Evolutionary conservation across 176 grass and related monocot genomes (phyloP), one percentile per base, ranked within the genome.

Genomic region (Metroxylon sagu): DNA sequence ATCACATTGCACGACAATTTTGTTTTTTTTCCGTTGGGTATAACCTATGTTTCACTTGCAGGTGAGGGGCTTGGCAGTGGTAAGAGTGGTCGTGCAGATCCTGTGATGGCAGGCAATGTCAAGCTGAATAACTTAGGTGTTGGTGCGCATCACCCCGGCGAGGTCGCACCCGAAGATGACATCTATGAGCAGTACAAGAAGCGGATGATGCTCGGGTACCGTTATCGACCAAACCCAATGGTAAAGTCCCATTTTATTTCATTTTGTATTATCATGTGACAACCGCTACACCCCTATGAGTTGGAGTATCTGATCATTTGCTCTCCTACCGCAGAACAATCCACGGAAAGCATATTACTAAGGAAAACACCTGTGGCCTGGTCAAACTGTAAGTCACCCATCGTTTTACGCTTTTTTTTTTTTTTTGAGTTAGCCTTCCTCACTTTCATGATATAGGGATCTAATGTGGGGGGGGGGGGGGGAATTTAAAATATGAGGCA

Each of bases 101-200:
- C 94, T 48, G 78, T 98, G 29, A 85, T 84, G 88, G 94, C 94
- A n/a, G 94, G 93, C 73, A 72, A 85, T 67, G 82, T 98, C 63
- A 98, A 98, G 58, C 64, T 85, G 60, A 78, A 93, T 26, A 78
- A 98, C 75, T 76, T 98, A 26, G 94, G 94, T 66, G 88, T 98
- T 62, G 93, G 93, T 62, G 93, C 93, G 29, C 72, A 80, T 10
- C 76, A 85, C 31, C 79, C 82, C 71, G 87, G 88, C 73, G 79
- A 83, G 76, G 84, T 98, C 62, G 69, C 65, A 53, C 12, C 82
- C 48, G 88, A 98, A 31, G 94, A 98, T 85, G 94, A 98, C 71
- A 98, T 98, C 35, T 98, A 98, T 6, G 94, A 98, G 60, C 94
- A 98, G 81, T 98, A 98, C 70, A 98, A 98, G 82, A 98, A 92